Base-by-base conservation (phyloP, 2,329 filamentous ascomycete genomes). In the Diplodia scrobiculata region DNA sequence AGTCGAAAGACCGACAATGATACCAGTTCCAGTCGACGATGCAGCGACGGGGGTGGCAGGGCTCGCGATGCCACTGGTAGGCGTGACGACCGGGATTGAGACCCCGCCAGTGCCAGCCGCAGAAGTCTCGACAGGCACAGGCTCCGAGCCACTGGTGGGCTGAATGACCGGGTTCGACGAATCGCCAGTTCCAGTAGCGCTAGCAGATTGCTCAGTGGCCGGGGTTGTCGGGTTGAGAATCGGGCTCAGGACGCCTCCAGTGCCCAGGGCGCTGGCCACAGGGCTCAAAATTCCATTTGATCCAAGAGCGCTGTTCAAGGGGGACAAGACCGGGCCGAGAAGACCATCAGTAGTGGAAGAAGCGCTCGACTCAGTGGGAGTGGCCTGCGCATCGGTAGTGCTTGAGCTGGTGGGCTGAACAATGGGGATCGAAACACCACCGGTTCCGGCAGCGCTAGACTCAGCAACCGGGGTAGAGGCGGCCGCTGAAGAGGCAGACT, bases 1-100 rank as follows among this genome's bases (percentile, higher is more conserved):
- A 3, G 73, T 75, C 4, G 73, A 74, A 5, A 77, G 67, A 17
- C 75, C 75, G 27, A 77, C 73, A 36, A 74, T 73, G 67, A 76
- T 73, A 9, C 72, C 69, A 41, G 65, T 66, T 13, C 72, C 69
- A 25, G 64, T 66, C 17, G 65, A 62, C 2, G 65, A 48, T 5
- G 53, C 25, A n/a, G 48, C 36, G 17, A 34, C 25, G 10, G 65
- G 65, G 2, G 65, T 66, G n/a, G 36, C 48, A 32, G 41, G 47
- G 11, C 47, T 50, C 13, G 36, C 34, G 13, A 19, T 27, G 10
- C 47, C 45, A 48, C 48, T 63, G 17, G 64, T 66, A n/a, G 64
- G 64, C 48, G 51, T 47, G 5, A 66, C 64, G 9, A 66, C 34
- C 11, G 64, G 64, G 17, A 66, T 48, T 13, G 47, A 32, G 48